Percentiles rank a stretch among this genome's conserved stretches.
phyloP scores from a whole-genome alignment of 2,329 filamentous ascomycete genomes.

The Colletotrichum musicola region DNA sequence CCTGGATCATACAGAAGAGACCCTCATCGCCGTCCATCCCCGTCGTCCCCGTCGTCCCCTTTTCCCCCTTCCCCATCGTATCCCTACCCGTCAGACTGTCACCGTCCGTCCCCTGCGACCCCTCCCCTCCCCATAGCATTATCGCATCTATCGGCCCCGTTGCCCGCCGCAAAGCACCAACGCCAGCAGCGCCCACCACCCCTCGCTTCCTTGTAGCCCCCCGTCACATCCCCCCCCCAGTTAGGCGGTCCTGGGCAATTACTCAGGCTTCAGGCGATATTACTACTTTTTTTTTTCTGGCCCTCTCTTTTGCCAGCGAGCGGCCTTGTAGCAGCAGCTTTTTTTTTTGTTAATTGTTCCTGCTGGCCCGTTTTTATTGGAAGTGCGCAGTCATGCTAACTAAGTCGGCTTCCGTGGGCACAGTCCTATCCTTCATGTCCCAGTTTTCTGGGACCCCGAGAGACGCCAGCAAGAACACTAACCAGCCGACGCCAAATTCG shows the following conservation, averaged over 20 bases:
- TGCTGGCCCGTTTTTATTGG: constrained; percentile 2
- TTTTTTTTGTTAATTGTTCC: neutral
- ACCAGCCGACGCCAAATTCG: constrained; percentile 56
- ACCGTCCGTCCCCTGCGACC: constrained; percentile 1
- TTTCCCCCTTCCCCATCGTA: constrained; percentile 3
- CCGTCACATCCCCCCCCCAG: constrained; percentile 16
- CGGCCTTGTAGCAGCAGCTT: neutral
- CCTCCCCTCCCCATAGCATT: constrained; percentile 1
- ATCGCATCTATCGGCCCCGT: neutral
- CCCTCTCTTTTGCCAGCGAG: neutral
- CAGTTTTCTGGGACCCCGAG: constrained; percentile 76
- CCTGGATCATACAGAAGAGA: constrained; percentile 24
- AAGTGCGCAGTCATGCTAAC: constrained; percentile 35
- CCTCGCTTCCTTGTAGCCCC: constrained; percentile 3
- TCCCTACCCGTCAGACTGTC: constrained; percentile 9
- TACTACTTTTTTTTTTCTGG: constrained; percentile 2
- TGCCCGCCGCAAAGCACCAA: neutral
- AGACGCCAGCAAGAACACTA: constrained; percentile 50
- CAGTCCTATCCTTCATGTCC: constrained; percentile 92
- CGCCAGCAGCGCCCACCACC: neutral
- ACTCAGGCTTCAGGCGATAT: constrained; percentile 34
- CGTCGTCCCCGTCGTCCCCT: neutral
- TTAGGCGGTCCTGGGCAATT: constrained; percentile 33
- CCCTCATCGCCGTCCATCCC: constrained; percentile 12
- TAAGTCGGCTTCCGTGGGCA: constrained; percentile 37